Conservation (phyloP, 495 filamentous ascomycete genomes). For the Podospora didyma region DNA sequence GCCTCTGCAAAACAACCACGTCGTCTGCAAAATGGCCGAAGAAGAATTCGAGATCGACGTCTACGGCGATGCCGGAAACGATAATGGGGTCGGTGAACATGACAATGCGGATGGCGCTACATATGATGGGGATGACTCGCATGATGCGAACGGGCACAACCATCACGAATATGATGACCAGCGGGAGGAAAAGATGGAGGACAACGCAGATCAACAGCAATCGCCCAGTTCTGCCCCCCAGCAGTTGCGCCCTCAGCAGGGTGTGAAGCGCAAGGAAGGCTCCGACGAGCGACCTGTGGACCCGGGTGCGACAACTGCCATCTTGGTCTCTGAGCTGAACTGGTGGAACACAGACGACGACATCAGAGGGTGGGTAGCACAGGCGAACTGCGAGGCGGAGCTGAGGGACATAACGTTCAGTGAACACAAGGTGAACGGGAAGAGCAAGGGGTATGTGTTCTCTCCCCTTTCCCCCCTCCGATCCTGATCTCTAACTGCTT, state of each 20-base stretch:
- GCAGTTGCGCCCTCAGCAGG: constrained; percentile 54
- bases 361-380: constrained; percentile 79
- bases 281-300: constrained; percentile 75
- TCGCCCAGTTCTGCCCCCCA: constrained; percentile 10
- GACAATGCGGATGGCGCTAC: constrained; percentile 35
- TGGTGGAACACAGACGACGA: constrained; percentile 99
- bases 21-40: constrained; percentile 47
- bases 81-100: constrained; percentile 42
- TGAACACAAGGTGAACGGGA: constrained; percentile 98
- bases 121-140: constrained; percentile 38
- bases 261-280: constrained; percentile 71
- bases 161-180: constrained; percentile 34
- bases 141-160: constrained; percentile 40
- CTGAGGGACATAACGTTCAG: constrained; percentile 92
- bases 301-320: constrained; percentile 73
- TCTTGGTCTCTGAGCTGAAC: constrained; percentile 81
- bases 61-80: constrained; percentile 81
- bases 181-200: constrained; percentile 33
- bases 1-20: not conserved
- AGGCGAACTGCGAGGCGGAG: constrained; percentile 73
- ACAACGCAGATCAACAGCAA: constrained; percentile 33
- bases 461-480: not conserved
- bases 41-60: constrained; percentile 99
- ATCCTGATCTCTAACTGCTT: constrained; percentile 13
- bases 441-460: constrained; percentile 82